phyloP scores from a whole-genome alignment of 163 green algal species.

The Chlorella variabilis region DNA sequence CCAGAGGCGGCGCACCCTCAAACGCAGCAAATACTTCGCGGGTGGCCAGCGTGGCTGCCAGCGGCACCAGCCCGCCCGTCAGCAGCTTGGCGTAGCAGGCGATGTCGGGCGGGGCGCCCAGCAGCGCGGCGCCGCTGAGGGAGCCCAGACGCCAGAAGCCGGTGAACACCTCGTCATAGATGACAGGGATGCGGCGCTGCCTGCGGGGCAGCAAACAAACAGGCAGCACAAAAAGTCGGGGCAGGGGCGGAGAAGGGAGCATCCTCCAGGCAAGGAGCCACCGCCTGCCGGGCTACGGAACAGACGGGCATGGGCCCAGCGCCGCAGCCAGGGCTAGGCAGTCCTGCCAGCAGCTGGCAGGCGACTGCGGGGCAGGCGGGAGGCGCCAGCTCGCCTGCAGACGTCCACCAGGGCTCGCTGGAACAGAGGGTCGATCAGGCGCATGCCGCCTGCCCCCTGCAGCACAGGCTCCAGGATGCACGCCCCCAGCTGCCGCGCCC shows the following conservation, averaged over 20 bases:
- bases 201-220: not conserved
- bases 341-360: not conserved
- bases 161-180: constrained; percentile 96
- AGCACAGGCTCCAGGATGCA: constrained; percentile 83
- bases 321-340: no score
- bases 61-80: constrained; percentile 82
- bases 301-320: no score
- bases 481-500: constrained; percentile 29
- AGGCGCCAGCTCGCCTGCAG: constrained; percentile 10
- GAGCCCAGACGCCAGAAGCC: constrained; percentile 84
- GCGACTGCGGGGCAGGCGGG: no score
- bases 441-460: constrained; percentile 95
- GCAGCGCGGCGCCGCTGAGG: constrained; percentile 59
- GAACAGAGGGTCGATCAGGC: constrained; percentile 91
- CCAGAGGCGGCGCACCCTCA: no score
- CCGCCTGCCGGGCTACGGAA: no score
- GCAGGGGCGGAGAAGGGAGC: not conserved
- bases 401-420: constrained; percentile 74
- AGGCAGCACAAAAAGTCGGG: not conserved
- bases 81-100: constrained; percentile 93
- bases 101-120: constrained; percentile 83
- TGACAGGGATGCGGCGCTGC: constrained; percentile 81
- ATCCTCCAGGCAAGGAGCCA: no score
- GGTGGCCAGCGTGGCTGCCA: constrained; percentile 88
- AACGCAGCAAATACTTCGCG: constrained; percentile 56